These are phyloP conservation scores for Gelatoporia subvermispora DNA, from an alignment of 768 basidiomycete species.

Conservation along the genomic window DNA sequence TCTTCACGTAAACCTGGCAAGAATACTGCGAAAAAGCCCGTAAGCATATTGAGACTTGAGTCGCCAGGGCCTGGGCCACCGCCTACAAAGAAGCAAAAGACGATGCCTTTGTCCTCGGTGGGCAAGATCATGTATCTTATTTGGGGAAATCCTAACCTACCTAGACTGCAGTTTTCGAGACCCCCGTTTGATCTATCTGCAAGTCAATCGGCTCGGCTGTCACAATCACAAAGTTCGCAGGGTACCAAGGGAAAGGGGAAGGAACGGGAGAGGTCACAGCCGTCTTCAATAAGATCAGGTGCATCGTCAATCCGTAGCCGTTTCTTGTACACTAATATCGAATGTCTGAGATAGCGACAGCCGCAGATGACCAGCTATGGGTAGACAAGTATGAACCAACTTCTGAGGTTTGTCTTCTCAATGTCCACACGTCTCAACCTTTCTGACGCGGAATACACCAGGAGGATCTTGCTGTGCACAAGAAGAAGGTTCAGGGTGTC, in stretches of 20 bases:
- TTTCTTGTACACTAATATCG: too few relatives aligned
- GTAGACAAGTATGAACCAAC: constrained; percentile 29
- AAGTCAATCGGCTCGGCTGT: constrained; percentile 6
- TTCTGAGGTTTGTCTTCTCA: constrained; percentile 17
- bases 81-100: constrained; percentile 20
- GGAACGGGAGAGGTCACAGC: constrained; percentile 1
- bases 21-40: not conserved
- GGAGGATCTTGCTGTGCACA: constrained; percentile 77
- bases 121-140: not conserved
- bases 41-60: constrained; percentile 1
- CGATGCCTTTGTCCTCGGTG: constrained; percentile 18
- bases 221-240: not conserved
- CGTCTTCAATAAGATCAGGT: not conserved
- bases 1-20: constrained; percentile 2
- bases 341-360: not conserved
- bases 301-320: too few relatives aligned
- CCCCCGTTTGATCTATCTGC: constrained; percentile 17
- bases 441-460: constrained; percentile 21
- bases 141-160: not conserved
- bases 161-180: constrained; percentile 13
- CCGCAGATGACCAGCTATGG: constrained; percentile 22
- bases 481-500: constrained; percentile 73
- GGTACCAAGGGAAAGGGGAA: constrained; percentile 22
- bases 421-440: not conserved
- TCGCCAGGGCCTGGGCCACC: constrained; percentile 8